Evolutionary conservation across 768 basidiomycete genomes (phyloP).

Genomic region (Rubroboletus satanas): DNA sequence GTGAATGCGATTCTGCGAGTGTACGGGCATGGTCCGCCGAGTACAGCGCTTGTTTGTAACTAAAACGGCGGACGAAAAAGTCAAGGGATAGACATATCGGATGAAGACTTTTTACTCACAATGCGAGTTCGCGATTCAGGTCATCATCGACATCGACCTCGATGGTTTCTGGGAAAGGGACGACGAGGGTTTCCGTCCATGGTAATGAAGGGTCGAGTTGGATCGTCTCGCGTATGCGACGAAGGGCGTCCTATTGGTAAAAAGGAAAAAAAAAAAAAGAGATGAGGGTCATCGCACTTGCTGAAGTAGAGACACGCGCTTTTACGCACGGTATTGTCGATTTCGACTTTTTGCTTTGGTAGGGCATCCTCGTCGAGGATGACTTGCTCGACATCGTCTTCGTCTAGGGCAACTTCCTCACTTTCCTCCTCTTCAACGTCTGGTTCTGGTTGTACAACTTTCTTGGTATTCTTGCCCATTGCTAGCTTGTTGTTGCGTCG

Average conservation of each 20-base stretch:
- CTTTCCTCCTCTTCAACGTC: slow-evolving; percentile 26
- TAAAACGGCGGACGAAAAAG: slow-evolving; percentile 29
- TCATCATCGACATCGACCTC: slow-evolving; percentile 82
- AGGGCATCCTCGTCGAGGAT: slow-evolving; percentile 75
- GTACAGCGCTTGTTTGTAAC: slow-evolving; percentile 94
- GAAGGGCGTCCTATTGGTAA: slow-evolving; percentile 60
- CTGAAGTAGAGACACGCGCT: slow-evolving; percentile 18
- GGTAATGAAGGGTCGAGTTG: slow-evolving; percentile 68
- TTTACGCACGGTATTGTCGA: slow-evolving; percentile 66
- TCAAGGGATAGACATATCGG: background rate
- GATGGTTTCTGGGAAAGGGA: slow-evolving; percentile 70
- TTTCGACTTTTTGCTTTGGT: slow-evolving; percentile 64
- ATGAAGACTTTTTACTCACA: slow-evolving; percentile 49
- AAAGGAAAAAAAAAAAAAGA: background rate
- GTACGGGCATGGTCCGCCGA: slow-evolving; percentile 69
- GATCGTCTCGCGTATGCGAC: slow-evolving; percentile 75
- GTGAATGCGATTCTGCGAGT: slow-evolving; percentile 72
- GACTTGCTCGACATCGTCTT: slow-evolving; percentile 64
- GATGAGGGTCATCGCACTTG: background rate
- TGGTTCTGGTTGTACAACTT: slow-evolving; percentile 3
- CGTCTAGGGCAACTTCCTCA: slow-evolving; percentile 60
- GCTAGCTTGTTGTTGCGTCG: background rate
- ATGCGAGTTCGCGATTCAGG: slow-evolving; percentile 90
- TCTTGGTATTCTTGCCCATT: slow-evolving; percentile 15
- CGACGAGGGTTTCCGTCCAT: slow-evolving; percentile 79